Conservation (phyloP, 2,329 filamentous ascomycete species). For the Sporothrix curviconia region DNA sequence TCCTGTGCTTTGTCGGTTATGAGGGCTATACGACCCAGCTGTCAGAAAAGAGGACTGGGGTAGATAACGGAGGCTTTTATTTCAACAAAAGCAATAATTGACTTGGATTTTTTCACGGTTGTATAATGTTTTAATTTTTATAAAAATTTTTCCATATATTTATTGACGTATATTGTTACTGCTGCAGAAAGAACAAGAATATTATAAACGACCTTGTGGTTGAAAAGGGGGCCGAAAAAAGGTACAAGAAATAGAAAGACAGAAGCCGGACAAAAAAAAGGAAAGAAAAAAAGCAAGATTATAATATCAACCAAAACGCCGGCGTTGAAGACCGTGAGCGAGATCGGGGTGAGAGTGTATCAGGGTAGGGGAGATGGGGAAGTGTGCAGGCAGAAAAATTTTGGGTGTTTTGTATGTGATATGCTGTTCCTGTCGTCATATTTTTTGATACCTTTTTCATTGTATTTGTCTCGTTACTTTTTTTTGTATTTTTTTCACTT, state of each 20-base stretch:
- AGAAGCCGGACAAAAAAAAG: no score
- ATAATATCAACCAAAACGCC: conserved; percentile 5
- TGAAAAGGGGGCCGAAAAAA: not conserved
- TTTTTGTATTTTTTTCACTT: not conserved
- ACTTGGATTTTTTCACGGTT: not conserved
- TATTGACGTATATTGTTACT: not conserved
- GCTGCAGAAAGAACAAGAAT: no score
- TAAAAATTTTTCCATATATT: not conserved
- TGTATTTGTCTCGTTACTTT: no score
- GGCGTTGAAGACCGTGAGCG: conserved; percentile 7
- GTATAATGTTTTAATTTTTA: no score
- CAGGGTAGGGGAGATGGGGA: not conserved
- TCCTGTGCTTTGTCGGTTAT: no score
- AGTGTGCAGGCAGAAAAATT: not conserved
- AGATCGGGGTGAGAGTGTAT: not conserved
- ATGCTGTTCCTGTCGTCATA: no score
- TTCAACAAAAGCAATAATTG: not conserved
- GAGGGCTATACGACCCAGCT: no score
- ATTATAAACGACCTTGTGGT: conserved; percentile 2
- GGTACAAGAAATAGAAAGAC: not conserved
- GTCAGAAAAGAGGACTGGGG: not conserved
- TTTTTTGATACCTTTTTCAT: no score
- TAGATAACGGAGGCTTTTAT: not conserved
- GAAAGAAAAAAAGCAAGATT: not conserved
- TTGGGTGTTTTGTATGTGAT: not conserved